Percentiles rank a stretch among this genome's conserved stretches.
Conservation (phyloP, 2,329 filamentous ascomycete genomes). For the Herpotrichia juniperi region DNA sequence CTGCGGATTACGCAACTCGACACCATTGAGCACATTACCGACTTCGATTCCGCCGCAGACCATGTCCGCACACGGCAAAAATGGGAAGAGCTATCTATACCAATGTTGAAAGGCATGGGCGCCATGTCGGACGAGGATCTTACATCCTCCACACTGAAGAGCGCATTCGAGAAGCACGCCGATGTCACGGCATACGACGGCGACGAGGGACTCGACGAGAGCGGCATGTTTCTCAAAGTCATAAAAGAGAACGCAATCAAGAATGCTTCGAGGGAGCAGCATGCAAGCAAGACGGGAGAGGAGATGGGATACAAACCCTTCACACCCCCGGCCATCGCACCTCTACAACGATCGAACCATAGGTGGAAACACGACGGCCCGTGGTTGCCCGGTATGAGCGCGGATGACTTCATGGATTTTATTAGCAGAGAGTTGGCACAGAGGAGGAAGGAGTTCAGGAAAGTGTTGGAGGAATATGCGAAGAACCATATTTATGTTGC, state of each 20-base stretch:
- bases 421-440: conserved; percentile 51
- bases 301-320: conserved; percentile 31
- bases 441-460: conserved; percentile 39
- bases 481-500: conserved; percentile 40
- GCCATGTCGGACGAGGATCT: conserved; percentile 25
- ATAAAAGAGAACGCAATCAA: conserved; percentile 28
- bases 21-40: conserved; percentile 85
- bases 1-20: conserved; percentile 81
- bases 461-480: conserved; percentile 35
- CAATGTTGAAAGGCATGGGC: conserved; percentile 59
- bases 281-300: too few relatives aligned
- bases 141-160: conserved; percentile 14
- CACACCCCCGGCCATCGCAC: conserved; percentile 21
- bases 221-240: conserved; percentile 28
- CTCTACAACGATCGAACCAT: conserved; percentile 28
- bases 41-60: conserved; percentile 83
- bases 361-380: conserved; percentile 65
- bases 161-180: conserved; percentile 40
- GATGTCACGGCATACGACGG: conserved; percentile 40
- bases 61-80: conserved; percentile 82
- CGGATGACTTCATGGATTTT: conserved; percentile 61
- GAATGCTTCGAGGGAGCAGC: conserved; percentile 6
- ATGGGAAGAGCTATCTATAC: conserved; percentile 81
- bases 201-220: conserved; percentile 32
- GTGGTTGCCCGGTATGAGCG: conserved; percentile 62